Percentiles rank a stretch among this genome's conserved stretches.
Evolutionary conservation across 2,329 filamentous ascomycete species (phyloP).

Genomic region (Daldinia eschscholtzii): DNA sequence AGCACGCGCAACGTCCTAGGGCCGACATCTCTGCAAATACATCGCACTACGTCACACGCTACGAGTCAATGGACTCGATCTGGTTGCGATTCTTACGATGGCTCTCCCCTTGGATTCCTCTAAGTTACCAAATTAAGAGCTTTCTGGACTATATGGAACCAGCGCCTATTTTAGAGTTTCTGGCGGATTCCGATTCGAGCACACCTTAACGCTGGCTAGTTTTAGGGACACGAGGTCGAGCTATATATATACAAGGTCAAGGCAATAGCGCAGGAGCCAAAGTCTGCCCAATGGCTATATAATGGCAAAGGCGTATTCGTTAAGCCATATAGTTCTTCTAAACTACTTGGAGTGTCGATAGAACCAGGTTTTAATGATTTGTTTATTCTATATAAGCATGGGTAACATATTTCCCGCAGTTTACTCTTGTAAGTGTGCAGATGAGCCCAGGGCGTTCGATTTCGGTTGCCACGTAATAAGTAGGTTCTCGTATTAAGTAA

Average conservation of each 20-base stretch:
- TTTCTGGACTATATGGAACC: slow-evolving; percentile 25
- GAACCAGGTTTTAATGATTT: too few species aligned
- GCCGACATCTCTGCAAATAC: slow-evolving; percentile 26
- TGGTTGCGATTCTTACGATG: slow-evolving; percentile 25
- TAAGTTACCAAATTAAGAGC: background rate
- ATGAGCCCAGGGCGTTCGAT: too few species aligned
- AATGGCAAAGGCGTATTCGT: background rate
- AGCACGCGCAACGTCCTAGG: slow-evolving; percentile 36
- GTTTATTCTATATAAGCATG: too few species aligned
- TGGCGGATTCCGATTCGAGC: slow-evolving; percentile 8
- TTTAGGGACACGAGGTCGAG: background rate
- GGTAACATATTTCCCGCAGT: too few species aligned
- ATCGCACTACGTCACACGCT: slow-evolving; percentile 33
- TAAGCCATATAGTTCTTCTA: too few species aligned
- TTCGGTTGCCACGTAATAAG: too few species aligned
- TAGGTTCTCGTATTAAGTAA: background rate
- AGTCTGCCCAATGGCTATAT: background rate
- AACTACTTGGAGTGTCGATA: too few species aligned
- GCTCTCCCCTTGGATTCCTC: slow-evolving; percentile 22
- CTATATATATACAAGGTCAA: background rate
- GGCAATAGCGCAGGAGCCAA: background rate
- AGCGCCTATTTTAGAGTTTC: slow-evolving; percentile 18
- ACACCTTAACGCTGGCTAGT: background rate
- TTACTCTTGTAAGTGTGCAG: too few species aligned
- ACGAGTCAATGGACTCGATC: slow-evolving; percentile 42